Conservation (phyloP, 768 basidiomycete genomes). For the Phlegmacium glaucopus region DNA sequence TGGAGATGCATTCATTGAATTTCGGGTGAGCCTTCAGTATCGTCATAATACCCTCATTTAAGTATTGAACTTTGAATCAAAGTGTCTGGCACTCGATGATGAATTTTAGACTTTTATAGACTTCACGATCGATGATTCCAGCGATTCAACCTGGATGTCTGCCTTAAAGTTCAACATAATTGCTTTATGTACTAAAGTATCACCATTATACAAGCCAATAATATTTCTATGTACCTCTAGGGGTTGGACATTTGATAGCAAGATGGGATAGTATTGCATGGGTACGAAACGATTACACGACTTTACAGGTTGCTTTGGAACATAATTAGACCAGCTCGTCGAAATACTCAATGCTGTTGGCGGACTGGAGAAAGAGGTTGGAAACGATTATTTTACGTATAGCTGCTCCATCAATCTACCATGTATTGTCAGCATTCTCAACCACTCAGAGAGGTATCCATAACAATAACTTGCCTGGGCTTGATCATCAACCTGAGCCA, state of each 20-base stretch:
- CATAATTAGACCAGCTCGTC: constrained; percentile 10
- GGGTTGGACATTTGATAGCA: neutral
- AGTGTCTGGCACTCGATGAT: constrained; percentile 41
- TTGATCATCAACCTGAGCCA: constrained; percentile 2
- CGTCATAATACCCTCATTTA: neutral
- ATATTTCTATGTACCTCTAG: too few relatives aligned
- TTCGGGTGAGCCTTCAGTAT: constrained; percentile 58
- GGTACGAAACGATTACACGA: neutral
- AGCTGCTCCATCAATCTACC: constrained; percentile 25
- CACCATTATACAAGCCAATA: too few relatives aligned
- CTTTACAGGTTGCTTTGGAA: neutral
- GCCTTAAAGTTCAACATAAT: neutral
- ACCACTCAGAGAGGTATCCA: neutral
- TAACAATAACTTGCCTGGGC: constrained; percentile 8
- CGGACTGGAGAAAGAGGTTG: constrained; percentile 22
- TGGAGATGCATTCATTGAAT: constrained; percentile 77
- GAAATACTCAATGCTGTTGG: constrained; percentile 7
- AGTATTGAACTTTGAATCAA: neutral
- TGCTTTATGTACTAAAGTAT: too few relatives aligned
- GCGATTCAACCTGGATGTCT: neutral
- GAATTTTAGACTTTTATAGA: neutral
- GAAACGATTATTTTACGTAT: constrained; percentile 36
- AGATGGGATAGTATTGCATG: neutral
- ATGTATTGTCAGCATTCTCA: constrained; percentile 13
- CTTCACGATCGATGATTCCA: neutral